Evolutionary conservation across 257 asterid species (phyloP).

Genomic region (Solanum verrucosum): DNA sequence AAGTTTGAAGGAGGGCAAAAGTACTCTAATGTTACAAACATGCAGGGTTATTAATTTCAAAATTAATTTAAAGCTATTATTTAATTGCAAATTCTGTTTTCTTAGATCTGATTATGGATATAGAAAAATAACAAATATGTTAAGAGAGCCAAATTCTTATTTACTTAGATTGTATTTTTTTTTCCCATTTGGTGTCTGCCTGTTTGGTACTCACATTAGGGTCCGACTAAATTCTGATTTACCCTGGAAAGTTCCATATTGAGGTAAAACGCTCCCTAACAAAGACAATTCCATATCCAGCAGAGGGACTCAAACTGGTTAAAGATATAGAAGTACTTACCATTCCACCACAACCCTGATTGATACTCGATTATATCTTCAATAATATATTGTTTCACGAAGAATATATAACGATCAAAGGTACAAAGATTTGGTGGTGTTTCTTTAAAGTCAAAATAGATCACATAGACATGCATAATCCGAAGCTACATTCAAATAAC

Average conservation of each 20-base stretch:
- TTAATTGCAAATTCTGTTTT: background rate
- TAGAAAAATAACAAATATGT: background rate
- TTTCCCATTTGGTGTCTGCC: too few relatives aligned
- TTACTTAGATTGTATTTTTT: too few relatives aligned
- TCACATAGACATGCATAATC: background rate
- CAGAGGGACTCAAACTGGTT: too few relatives aligned
- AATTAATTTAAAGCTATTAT: background rate
- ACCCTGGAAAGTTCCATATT: too few relatives aligned
- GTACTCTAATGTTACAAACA: background rate
- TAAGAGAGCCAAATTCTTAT: too few relatives aligned
- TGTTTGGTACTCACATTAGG: too few relatives aligned
- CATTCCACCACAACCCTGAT: background rate
- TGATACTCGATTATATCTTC: background rate
- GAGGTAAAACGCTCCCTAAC: background rate
- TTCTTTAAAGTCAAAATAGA: background rate
- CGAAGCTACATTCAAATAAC: background rate
- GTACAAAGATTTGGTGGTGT: background rate
- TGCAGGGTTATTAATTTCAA: background rate
- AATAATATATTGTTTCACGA: background rate
- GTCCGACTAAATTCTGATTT: too few relatives aligned
- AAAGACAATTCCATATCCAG: background rate
- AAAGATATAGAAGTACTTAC: background rate
- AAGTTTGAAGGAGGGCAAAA: background rate
- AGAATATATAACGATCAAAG: background rate
- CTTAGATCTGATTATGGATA: background rate